Conservation (phyloP, 306 rosid species). For the Fagus crenata region DNA sequence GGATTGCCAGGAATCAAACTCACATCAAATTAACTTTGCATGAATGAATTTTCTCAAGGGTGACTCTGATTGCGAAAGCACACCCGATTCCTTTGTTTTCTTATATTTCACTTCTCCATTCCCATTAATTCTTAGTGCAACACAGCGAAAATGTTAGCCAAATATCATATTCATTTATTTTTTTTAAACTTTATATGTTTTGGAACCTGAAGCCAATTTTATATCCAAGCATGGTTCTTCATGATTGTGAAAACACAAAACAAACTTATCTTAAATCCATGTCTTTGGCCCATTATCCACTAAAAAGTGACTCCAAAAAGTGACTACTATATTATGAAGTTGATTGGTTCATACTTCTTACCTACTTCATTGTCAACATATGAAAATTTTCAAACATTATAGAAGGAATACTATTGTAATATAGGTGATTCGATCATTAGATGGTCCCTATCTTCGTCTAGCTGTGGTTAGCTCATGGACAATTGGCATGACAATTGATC, state of each 20-base stretch:
- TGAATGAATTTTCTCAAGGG: background rate
- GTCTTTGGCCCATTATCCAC: conserved; percentile 15
- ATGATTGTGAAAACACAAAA: no score
- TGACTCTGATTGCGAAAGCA: conserved; percentile 44
- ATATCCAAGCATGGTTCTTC: no score
- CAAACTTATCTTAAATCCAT: background rate
- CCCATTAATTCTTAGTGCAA: background rate
- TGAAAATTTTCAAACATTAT: conserved; percentile 27
- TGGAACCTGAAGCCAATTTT: no score
- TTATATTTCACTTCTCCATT: conserved; percentile 4
- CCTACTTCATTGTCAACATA: conserved; percentile 26
- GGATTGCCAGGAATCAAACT: conserved; percentile 26
- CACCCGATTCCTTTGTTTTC: conserved; percentile 27
- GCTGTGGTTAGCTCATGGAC: conserved; percentile 1
- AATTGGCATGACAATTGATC: background rate
- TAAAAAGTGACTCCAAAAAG: background rate
- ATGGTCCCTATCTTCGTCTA: conserved; percentile 40
- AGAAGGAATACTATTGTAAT: background rate
- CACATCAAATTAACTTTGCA: conserved; percentile 6
- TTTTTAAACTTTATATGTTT: no score
- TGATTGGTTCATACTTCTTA: conserved; percentile 13
- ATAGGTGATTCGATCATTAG: conserved; percentile 22
- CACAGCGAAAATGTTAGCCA: no score
- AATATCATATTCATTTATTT: no score
- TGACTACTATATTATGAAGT: background rate